Conservation (phyloP, 2,329 filamentous ascomycete species). For the Myriosclerotinia scirpicola region DNA sequence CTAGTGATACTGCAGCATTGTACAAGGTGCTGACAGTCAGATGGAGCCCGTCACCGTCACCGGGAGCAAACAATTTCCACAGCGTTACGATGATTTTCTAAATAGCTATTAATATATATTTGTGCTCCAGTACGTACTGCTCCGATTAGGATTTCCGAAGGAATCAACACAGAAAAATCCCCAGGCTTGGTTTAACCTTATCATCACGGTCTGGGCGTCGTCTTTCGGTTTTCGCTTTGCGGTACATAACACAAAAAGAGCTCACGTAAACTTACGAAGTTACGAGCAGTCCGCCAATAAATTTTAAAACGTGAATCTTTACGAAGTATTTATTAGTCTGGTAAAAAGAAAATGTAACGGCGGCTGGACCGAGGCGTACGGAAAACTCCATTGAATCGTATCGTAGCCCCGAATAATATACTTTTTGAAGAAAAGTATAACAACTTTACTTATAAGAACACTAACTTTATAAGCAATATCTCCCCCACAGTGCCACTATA, state of each 20-base stretch:
- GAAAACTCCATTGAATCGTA: not conserved
- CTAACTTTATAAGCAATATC: no score
- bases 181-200: not conserved
- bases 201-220: not conserved
- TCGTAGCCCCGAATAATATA: not conserved
- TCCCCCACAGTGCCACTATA: no score
- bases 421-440: no score
- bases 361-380: not conserved
- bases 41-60: not conserved
- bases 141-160: not conserved
- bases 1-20: not conserved
- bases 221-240: not conserved
- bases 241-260: not conserved
- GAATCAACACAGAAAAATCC: not conserved
- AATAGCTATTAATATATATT: not conserved
- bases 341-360: not conserved
- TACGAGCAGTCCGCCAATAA: not conserved
- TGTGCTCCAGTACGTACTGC: not conserved
- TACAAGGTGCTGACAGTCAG: not conserved
- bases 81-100: not conserved
- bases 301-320: not conserved
- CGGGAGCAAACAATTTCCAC: slow-evolving; percentile 3
- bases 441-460: no score
- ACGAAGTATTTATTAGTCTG: no score
- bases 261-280: not conserved